Base-by-base conservation (phyloP, 1,139 yeast genomes). In the Sugiyamaella grinbergsii region DNA sequence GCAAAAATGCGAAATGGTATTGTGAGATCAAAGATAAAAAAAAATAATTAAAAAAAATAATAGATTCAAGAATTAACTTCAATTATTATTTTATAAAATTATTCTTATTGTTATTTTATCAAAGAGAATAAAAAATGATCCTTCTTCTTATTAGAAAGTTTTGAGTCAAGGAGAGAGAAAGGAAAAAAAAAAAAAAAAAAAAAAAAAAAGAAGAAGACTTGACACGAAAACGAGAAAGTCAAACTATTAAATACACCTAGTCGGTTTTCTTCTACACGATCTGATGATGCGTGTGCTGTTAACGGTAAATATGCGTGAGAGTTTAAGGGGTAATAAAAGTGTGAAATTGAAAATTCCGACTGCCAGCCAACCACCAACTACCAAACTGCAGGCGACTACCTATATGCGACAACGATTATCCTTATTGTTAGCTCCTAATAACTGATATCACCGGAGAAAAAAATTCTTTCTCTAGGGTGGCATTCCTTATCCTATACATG, bases 21-120 rank as follows among this genome's bases (percentile, higher is more conserved):
- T n/a, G n/a, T n/a, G n/a, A n/a, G n/a, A n/a, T n/a, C 22, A 16
- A n/a, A 37, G 31, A 24, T 37, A 38, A 44, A 44, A 42, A 39
- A 33, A 34, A 33, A 15, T 11, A 23, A 28, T 5, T 38, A 13
- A 33, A n/a, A 31, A 42, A 10, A 19, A 31, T n/a, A 22, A 28
- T 18, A 20, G n/a, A 31, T 28, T 36, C 16, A 29, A 31, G 22
- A 38, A 42, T 29, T 15, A 31, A 42, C 36, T 41, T 41, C 18
- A 41, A 41, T 29, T 29, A 41, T 29, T 41, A 4, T 19, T 41
- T 16, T 28, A 16, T 10, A 11, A 41, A 18, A 26, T 29, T 18
- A 29, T 29, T 26, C 19, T 20, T 36, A 5, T 20, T 15, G 20
- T 13, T 13, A 10, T 33, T 13, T 33, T 5, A 8, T 8, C 19